Conservation (phyloP, 179 eudicot species). For the Silene coronaria region DNA sequence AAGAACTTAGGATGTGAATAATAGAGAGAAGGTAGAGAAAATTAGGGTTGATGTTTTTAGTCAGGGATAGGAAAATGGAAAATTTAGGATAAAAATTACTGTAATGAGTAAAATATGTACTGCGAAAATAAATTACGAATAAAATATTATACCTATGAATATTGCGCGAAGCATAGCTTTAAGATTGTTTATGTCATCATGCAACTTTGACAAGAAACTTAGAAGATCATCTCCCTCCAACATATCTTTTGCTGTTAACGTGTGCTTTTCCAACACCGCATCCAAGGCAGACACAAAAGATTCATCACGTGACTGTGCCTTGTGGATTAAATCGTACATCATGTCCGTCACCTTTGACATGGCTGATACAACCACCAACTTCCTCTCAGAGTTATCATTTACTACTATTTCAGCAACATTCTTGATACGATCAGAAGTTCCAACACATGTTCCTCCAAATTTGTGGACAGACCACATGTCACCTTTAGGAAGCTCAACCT, state of each 20-base stretch:
- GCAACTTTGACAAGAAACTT: slow-evolving; percentile 58
- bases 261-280: slow-evolving; percentile 83
- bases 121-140: too few relatives aligned
- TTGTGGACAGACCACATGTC: slow-evolving; percentile 94
- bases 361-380: slow-evolving; percentile 93
- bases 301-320: slow-evolving; percentile 80
- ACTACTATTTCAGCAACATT: slow-evolving; percentile 80
- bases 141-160: slow-evolving; percentile 58
- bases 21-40: too few relatives aligned
- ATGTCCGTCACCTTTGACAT: slow-evolving; percentile 99
- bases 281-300: slow-evolving; percentile 67
- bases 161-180: slow-evolving; percentile 97
- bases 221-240: slow-evolving; percentile 73
- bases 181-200: slow-evolving; percentile 79
- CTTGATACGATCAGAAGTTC: slow-evolving; percentile 69
- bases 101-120: too few relatives aligned
- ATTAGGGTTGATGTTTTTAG: too few relatives aligned
- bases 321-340: slow-evolving; percentile 79
- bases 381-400: slow-evolving; percentile 66
- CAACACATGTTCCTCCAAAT: slow-evolving; percentile 99
- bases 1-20: too few relatives aligned
- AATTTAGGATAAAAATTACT: too few relatives aligned
- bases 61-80: too few relatives aligned
- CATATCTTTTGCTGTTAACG: slow-evolving; percentile 62
- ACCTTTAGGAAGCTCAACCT: slow-evolving; percentile 54